Conservation (phyloP, 2,329 filamentous ascomycete species). For the Aureobasidium sp. region DNA sequence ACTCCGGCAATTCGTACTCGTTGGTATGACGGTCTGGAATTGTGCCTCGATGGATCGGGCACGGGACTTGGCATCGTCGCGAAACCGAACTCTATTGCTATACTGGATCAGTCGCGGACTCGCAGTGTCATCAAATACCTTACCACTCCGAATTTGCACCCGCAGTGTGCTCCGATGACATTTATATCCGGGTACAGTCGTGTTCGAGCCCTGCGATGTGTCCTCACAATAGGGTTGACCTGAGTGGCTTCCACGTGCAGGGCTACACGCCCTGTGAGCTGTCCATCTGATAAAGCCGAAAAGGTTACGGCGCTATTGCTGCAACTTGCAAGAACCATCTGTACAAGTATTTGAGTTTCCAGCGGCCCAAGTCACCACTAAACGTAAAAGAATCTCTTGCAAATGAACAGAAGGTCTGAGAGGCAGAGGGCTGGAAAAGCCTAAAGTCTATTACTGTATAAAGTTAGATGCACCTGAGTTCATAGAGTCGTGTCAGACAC, state of each 20-base stretch:
- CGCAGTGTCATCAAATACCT: background rate
- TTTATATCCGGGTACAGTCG: too few species aligned
- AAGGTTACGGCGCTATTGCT: background rate
- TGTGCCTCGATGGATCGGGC: too few species aligned
- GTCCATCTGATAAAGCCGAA: background rate
- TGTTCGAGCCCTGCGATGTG: too few species aligned
- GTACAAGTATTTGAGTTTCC: background rate
- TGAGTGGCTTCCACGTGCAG: constrained; percentile 2
- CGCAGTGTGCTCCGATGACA: too few species aligned
- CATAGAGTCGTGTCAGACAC: background rate
- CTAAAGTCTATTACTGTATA: background rate
- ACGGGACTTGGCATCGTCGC: background rate
- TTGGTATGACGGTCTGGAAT: background rate
- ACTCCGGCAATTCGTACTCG: background rate
- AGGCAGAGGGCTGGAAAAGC: background rate
- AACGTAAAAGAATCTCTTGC: background rate
- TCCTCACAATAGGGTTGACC: background rate
- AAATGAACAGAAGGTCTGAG: background rate
- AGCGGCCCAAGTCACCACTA: background rate
- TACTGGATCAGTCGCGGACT: background rate
- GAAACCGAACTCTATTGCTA: background rate
- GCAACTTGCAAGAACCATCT: background rate
- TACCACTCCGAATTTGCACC: too few species aligned
- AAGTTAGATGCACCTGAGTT: background rate
- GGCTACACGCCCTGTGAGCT: background rate